A percentile compares a stretch with the other conserved stretches of the same genome.
phyloP scores from a whole-genome alignment of 805 yeast species.

The Kazachstania martiniae region DNA sequence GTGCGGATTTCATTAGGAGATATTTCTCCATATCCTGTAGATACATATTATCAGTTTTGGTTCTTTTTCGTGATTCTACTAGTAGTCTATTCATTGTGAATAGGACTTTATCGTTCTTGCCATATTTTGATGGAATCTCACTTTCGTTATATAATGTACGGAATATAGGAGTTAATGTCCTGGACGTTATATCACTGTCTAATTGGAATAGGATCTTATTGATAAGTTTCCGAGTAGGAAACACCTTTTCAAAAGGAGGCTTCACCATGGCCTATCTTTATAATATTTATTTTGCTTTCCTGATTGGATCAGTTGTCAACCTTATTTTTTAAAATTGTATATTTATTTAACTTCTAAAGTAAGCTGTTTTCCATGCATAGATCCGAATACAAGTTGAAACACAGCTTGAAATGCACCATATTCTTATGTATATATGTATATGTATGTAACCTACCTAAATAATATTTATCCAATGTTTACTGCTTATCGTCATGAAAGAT shows the following conservation, averaged over 20 bases:
- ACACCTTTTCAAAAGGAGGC: conserved; percentile 35
- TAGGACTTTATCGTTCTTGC: conserved; percentile 26
- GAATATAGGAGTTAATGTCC: conserved; percentile 43
- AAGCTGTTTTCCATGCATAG: too few relatives aligned
- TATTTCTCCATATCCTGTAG: conserved; percentile 57
- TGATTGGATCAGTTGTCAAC: too few relatives aligned
- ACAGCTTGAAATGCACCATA: too few relatives aligned
- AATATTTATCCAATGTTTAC: neutral
- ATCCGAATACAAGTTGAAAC: too few relatives aligned
- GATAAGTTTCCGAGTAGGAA: conserved; percentile 49
- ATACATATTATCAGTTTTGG: conserved; percentile 29
- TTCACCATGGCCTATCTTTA: too few relatives aligned
- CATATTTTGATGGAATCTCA: conserved; percentile 1
- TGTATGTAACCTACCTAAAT: neutral
- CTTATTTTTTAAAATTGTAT: too few relatives aligned
- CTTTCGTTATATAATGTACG: conserved; percentile 36
- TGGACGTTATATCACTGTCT: conserved; percentile 45
- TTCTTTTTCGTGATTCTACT: conserved; percentile 19
- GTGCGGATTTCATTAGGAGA: conserved; percentile 76
- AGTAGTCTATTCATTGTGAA: conserved; percentile 50
- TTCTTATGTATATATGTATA: too few relatives aligned
- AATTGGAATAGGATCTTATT: conserved; percentile 56
- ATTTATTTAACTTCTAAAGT: too few relatives aligned
- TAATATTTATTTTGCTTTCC: too few relatives aligned
- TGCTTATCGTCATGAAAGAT: conserved; percentile 1